Base-by-base conservation (phyloP, 768 basidiomycete genomes). In the Rossbeevera mucosa region DNA sequence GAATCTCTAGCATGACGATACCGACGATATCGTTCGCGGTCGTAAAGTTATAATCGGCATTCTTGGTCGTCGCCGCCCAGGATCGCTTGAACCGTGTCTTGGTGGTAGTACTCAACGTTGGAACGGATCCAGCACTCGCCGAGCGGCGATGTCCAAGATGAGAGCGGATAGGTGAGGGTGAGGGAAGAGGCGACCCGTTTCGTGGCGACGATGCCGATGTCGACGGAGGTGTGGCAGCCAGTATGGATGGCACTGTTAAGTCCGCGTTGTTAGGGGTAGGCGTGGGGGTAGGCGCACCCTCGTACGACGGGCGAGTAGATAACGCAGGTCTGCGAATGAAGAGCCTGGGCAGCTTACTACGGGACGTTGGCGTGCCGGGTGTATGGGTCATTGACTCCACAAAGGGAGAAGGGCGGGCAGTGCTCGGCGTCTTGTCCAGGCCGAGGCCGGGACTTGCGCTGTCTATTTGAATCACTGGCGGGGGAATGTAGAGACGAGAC, bases 1-100 rank as follows among this genome's bases (percentile, higher is more conserved):
- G 76, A 54, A 99, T 89, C 71, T 99, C 95, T 20, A 99, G 71
- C 84, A 96, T 89, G 31, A 97, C 94, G 52, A 98, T 93, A 0
- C 95, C 95, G 2, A 95, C 71, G 33, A 96, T 86, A 64, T 97
- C 94, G 61, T 91, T 85, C 5, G 73, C 77, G 0, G 83, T 75
- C 16, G 78, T 79, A 54, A 91, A 80, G 64, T 85, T 85, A 66
- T 75, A 86, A 20, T 73, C 76, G 4, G 61, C 61, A 44, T 60
- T 65, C 68, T 76, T 77, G 46, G 60, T 48, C 58, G 45, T 48
- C 58, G 45, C 52, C 3, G 59, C 59, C 71, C 74, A 79, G 1
- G 72, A 70, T 47, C 70, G 70, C 48, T 71, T 66, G 51, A 80
- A 73, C 54, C 67, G 72, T 38, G 63, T 65, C 64, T 71, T 75